phyloP scores from a whole-genome alignment of 2,329 filamentous ascomycete species.

The Fusarium staphyleae region DNA sequence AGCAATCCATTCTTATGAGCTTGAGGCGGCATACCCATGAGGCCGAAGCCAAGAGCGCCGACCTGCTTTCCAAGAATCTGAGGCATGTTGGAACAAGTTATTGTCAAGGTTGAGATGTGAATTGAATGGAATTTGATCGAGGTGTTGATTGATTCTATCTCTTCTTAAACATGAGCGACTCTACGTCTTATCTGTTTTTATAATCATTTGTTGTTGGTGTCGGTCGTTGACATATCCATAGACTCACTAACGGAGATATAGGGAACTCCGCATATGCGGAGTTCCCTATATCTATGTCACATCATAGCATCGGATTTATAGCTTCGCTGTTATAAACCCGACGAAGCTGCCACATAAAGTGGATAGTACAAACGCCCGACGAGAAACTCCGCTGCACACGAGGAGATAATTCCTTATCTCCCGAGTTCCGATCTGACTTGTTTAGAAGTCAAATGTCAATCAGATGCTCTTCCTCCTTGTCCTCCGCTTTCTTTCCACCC shows the following conservation, averaged over 20 bases:
- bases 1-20: not conserved
- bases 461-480: slow-evolving; percentile 14
- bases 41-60: slow-evolving; percentile 60
- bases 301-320: slow-evolving; percentile 2
- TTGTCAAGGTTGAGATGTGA: not conserved
- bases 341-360: no score
- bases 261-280: no score
- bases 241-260: no score
- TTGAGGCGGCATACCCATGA: slow-evolving; percentile 56
- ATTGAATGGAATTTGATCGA: not conserved
- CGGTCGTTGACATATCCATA: no score
- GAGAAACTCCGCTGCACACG: not conserved
- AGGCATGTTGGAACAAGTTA: slow-evolving; percentile 17
- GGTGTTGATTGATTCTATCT: not conserved
- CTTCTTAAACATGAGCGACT: not conserved
- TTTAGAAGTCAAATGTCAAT: slow-evolving; percentile 21
- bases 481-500: not conserved
- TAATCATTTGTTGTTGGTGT: no score
- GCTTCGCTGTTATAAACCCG: slow-evolving; percentile 1
- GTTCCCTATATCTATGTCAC: no score
- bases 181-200: not conserved
- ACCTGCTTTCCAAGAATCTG: slow-evolving; percentile 53
- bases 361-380: not conserved
- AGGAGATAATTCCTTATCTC: not conserved
- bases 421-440: not conserved